phyloP scores from a whole-genome alignment of 805 yeast genomes.

The Starmera amethionina region DNA sequence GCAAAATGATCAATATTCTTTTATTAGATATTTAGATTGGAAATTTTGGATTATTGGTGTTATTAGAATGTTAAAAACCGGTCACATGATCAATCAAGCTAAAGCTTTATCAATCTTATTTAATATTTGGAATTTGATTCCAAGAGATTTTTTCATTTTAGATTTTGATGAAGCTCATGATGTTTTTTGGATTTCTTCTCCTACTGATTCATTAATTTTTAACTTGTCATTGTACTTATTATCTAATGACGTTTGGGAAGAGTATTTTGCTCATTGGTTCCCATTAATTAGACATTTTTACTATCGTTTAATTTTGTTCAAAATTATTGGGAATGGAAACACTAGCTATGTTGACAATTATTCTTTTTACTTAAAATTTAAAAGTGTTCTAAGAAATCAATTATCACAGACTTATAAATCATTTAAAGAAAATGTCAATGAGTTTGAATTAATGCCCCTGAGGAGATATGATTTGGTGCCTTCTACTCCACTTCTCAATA shows the following conservation, averaged over 20 bases:
- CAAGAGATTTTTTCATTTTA: slow-evolving; percentile 21
- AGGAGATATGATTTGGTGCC: slow-evolving; percentile 12
- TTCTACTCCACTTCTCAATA: slow-evolving; percentile 33
- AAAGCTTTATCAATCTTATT: slow-evolving; percentile 58
- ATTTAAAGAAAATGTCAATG: neutral
- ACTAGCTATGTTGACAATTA: slow-evolving; percentile 1
- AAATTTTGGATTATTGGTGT: slow-evolving; percentile 62
- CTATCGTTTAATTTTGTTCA: slow-evolving; percentile 58
- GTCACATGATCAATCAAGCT: slow-evolving; percentile 51
- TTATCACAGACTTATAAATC: slow-evolving; percentile 4
- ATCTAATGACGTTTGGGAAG: slow-evolving; percentile 38
- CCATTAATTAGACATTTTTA: slow-evolving; percentile 68
- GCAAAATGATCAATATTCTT: slow-evolving; percentile 2
- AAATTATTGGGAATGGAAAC: slow-evolving; percentile 32
- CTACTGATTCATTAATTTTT: slow-evolving; percentile 32
- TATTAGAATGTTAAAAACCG: slow-evolving; percentile 49
- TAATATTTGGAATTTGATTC: slow-evolving; percentile 66
- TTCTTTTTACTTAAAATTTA: slow-evolving; percentile 1
- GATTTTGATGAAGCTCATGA: neutral
- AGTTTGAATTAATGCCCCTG: neutral
- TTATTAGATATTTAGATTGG: slow-evolving; percentile 43
- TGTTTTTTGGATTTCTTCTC: slow-evolving; percentile 30
- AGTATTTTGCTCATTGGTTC: slow-evolving; percentile 68
- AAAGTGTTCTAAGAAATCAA: slow-evolving; percentile 1
- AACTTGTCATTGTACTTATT: slow-evolving; percentile 48